These are phyloP conservation scores for Cornus florida DNA, from an alignment of 148 eudicot species.

Conservation along the genomic window DNA sequence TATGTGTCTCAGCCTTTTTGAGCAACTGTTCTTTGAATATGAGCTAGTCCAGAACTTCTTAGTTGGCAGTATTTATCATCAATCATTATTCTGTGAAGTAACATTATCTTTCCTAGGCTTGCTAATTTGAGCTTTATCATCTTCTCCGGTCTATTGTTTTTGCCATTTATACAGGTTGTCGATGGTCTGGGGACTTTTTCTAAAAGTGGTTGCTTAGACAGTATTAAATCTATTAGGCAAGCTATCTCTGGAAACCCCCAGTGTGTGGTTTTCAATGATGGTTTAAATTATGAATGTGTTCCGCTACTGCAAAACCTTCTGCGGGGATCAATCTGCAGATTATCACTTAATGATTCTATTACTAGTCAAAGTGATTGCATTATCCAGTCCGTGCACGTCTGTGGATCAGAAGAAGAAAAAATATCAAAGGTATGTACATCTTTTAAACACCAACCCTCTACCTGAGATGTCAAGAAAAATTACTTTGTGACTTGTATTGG, in stretches of 20 bases:
- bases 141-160: not conserved
- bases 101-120: not conserved
- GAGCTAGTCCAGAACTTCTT: no score
- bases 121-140: not conserved
- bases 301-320: constrained; percentile 36
- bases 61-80: not conserved
- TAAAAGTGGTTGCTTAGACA: constrained; percentile 27
- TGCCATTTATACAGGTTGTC: constrained; percentile 51
- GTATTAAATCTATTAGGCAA: constrained; percentile 45
- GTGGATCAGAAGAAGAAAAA: constrained; percentile 10
- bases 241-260: constrained; percentile 40
- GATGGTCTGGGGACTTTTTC: constrained; percentile 55
- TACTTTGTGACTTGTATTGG: no score
- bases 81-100: not conserved
- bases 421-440: not conserved
- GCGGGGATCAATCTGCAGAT: constrained; percentile 30
- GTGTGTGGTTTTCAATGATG: constrained; percentile 60
- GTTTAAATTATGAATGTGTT: constrained; percentile 18
- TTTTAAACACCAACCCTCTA: no score
- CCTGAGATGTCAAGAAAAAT: no score
- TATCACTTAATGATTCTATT: constrained; percentile 21
- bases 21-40: not conserved
- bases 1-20: not conserved
- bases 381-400: constrained; percentile 4
- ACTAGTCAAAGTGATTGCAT: constrained; percentile 16